These are phyloP conservation scores for Suhomyces coccinellae DNA, from an alignment of 1,139 yeast species.

Conservation along the genomic window DNA sequence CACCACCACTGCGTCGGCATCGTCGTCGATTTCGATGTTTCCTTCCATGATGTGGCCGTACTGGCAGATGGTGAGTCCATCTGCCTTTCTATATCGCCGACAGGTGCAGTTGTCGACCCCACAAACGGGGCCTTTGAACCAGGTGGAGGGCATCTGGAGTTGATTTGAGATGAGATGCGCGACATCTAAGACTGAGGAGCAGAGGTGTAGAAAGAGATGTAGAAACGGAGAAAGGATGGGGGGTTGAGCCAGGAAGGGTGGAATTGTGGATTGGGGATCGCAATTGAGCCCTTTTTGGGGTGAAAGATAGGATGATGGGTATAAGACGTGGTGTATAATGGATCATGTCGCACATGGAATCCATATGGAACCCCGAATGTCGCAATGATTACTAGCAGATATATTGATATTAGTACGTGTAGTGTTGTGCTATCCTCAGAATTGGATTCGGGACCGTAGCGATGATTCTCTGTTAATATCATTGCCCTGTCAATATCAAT, in stretches of 20 bases:
- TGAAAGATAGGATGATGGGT: too few relatives aligned
- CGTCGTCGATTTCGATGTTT: conserved; percentile 75
- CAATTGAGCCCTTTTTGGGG: background rate
- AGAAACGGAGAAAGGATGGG: too few relatives aligned
- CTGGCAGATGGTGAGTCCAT: conserved; percentile 82
- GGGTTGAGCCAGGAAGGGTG: too few relatives aligned
- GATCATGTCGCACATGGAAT: too few relatives aligned
- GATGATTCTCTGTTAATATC: too few relatives aligned
- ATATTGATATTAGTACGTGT: too few relatives aligned
- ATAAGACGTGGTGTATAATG: too few relatives aligned
- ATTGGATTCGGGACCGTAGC: too few relatives aligned
- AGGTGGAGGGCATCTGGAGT: conserved; percentile 27
- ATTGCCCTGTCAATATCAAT: too few relatives aligned
- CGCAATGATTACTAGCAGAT: too few relatives aligned
- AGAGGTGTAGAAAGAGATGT: background rate
- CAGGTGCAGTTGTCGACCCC: conserved; percentile 90
- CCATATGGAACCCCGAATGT: too few relatives aligned
- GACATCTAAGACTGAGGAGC: background rate
- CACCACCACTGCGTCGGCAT: conserved; percentile 55
- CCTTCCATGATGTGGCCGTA: conserved; percentile 89
- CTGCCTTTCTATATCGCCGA: conserved; percentile 63
- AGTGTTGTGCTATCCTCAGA: too few relatives aligned
- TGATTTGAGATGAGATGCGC: conserved; percentile 1
- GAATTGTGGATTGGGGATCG: background rate
- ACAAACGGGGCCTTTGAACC: conserved; percentile 77